Conservation (phyloP, 306 rosid species). For the Vigna reflexopilosa region DNA sequence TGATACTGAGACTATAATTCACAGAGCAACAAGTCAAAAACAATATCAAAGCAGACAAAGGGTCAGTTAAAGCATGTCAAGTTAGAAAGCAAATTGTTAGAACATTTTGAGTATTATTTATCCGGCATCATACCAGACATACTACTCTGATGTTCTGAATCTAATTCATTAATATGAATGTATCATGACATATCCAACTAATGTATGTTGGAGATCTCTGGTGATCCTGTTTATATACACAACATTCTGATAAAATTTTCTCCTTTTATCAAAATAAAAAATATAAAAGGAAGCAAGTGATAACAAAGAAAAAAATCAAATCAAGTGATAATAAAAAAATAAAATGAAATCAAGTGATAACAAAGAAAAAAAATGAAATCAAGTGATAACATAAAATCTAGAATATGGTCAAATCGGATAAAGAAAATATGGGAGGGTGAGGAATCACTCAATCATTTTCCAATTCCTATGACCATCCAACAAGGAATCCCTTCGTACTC, state of each 20-base stretch:
- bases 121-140: constrained; percentile 1
- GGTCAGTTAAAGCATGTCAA: constrained; percentile 7
- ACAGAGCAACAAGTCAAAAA: constrained; percentile 23
- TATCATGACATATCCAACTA: neutral
- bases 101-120: neutral
- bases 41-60: neutral
- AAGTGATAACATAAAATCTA: neutral
- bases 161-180: neutral
- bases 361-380: neutral
- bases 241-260: neutral
- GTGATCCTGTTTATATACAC: neutral
- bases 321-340: neutral
- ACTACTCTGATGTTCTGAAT: neutral
- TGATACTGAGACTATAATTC: constrained; percentile 75
- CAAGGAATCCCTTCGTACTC: neutral
- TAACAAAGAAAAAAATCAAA: neutral
- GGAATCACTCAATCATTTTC: too few relatives aligned
- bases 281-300: neutral
- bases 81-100: constrained; percentile 18
- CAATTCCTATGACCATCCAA: too few relatives aligned
- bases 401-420: too few relatives aligned
- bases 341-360: neutral
- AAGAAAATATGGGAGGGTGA: too few relatives aligned
- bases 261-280: neutral
- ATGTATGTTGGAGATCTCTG: neutral